Conservation (phyloP, 768 basidiomycete genomes). For the Rhizopogon vinicolor region DNA sequence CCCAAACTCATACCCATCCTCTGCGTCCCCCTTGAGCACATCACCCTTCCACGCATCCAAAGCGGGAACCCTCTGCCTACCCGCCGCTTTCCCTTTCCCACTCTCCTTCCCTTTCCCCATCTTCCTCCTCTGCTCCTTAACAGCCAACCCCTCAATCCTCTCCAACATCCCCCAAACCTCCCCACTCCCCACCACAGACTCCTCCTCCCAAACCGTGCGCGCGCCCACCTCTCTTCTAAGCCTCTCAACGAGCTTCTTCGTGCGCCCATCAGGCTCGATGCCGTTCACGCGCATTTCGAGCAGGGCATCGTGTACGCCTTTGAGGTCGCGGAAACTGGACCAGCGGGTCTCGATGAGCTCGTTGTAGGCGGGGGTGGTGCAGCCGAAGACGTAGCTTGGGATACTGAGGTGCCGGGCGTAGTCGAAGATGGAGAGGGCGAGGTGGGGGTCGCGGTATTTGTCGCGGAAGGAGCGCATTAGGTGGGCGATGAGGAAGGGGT, state of each 20-base stretch:
- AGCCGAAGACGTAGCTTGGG: slow-evolving; percentile 84
- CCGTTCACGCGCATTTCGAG: slow-evolving; percentile 84
- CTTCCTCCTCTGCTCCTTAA: slow-evolving; percentile 19
- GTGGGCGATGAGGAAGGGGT: slow-evolving; percentile 70
- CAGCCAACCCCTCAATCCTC: slow-evolving; percentile 44
- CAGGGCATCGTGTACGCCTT: slow-evolving; percentile 66
- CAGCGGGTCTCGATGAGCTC: slow-evolving; percentile 85
- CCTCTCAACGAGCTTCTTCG: slow-evolving; percentile 55
- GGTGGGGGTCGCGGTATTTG: slow-evolving; percentile 72
- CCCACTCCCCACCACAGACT: slow-evolving; percentile 40
- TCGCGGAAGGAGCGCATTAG: slow-evolving; percentile 79
- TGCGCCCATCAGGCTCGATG: slow-evolving; percentile 57
- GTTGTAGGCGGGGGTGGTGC: slow-evolving; percentile 84
- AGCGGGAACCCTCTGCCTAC: slow-evolving; percentile 21
- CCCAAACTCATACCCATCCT: slow-evolving; percentile 47
- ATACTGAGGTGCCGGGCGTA: slow-evolving; percentile 72
- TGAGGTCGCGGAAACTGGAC: slow-evolving; percentile 77
- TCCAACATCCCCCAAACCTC: slow-evolving; percentile 48
- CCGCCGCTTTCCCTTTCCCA: slow-evolving; percentile 8
- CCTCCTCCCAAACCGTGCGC: slow-evolving; percentile 45
- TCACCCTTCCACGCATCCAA: slow-evolving; percentile 39
- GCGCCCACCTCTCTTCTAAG: slow-evolving; percentile 61
- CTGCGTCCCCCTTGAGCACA: slow-evolving; percentile 20
- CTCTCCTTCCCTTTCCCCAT: slow-evolving; percentile 3
- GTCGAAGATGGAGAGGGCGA: slow-evolving; percentile 79